Conservation (phyloP, 441 rosid genomes). For the Lepidium campestre region DNA sequence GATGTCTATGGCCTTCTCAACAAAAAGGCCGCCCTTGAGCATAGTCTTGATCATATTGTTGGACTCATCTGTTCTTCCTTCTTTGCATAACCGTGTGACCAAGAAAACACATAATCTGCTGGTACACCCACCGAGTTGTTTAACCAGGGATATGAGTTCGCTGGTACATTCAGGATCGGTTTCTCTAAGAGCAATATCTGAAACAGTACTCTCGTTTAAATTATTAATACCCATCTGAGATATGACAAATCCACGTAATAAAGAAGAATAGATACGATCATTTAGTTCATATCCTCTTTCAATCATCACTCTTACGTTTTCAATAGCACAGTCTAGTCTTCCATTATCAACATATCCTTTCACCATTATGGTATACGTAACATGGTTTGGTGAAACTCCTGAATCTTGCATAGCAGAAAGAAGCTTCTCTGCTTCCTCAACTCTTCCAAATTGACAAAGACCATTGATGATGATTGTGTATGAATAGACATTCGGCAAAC, state of each 20-base stretch:
- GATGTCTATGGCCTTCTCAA: slow-evolving; percentile 26
- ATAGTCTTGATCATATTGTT: slow-evolving; percentile 13
- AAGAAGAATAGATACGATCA: slow-evolving; percentile 26
- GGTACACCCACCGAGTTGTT: slow-evolving; percentile 27
- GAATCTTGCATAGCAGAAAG: slow-evolving; percentile 30
- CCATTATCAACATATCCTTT: slow-evolving; percentile 32
- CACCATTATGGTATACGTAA: slow-evolving; percentile 35
- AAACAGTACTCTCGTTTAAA: neutral
- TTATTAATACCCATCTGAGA: slow-evolving; percentile 5
- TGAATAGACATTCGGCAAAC: slow-evolving; percentile 43
- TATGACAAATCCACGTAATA: slow-evolving; percentile 29
- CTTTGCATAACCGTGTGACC: slow-evolving; percentile 28
- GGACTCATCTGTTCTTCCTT: slow-evolving; percentile 36
- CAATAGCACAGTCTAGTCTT: slow-evolving; percentile 32
- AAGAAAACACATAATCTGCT: slow-evolving; percentile 25
- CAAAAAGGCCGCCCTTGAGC: slow-evolving; percentile 26
- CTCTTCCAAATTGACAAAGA: slow-evolving; percentile 36
- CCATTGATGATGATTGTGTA: slow-evolving; percentile 45
- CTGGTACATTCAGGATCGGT: slow-evolving; percentile 27
- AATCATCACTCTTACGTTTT: slow-evolving; percentile 32
- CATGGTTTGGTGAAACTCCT: slow-evolving; percentile 39
- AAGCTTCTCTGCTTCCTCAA: slow-evolving; percentile 39
- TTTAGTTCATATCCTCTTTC: slow-evolving; percentile 35
- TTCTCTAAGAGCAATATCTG: slow-evolving; percentile 15
- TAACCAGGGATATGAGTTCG: slow-evolving; percentile 28